A percentile compares a stretch with the other conserved stretches of the same genome.
Evolutionary conservation across 192 early-diverging fungal genomes (phyloP).

Genomic region (Coemansia sp.): DNA sequence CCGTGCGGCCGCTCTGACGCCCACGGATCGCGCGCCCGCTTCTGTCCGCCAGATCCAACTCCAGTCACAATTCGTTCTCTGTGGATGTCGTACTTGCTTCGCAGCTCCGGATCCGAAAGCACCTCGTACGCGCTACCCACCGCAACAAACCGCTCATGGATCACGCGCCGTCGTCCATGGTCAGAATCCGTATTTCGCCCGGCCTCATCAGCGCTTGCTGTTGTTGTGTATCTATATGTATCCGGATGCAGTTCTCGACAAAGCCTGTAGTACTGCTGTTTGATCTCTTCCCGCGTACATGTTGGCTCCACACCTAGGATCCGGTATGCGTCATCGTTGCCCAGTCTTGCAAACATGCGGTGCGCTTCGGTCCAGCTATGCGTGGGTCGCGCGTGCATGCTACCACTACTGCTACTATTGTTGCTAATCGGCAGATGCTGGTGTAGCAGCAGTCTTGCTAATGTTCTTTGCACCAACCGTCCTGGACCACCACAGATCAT

Average conservation of each 20-base stretch:
- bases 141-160: conserved; percentile 26
- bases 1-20: conserved; percentile 29
- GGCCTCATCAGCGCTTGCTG: neutral
- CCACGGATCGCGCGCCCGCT: conserved; percentile 19
- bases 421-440: neutral
- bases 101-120: conserved; percentile 18
- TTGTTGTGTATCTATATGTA: conserved; percentile 1
- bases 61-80: neutral
- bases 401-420: too few relatives aligned
- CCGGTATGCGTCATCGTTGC: conserved; percentile 23
- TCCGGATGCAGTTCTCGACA: conserved; percentile 48
- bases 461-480: too few relatives aligned
- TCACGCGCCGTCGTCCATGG: neutral
- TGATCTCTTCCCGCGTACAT: conserved; percentile 27
- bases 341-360: conserved; percentile 17
- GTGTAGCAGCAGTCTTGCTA: neutral
- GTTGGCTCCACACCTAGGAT: conserved; percentile 19
- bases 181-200: conserved; percentile 19
- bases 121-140: conserved; percentile 35
- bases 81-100: conserved; percentile 21
- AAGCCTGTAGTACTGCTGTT: conserved; percentile 37
- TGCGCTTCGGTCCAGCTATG: conserved; percentile 17
- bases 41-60: neutral
- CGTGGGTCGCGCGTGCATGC: neutral
- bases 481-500: neutral